Percentiles rank a stretch among this genome's conserved stretches.
Evolutionary conservation across 1,284 basidiomycete genomes (phyloP).

Genomic region (Puccinia sorghi): DNA sequence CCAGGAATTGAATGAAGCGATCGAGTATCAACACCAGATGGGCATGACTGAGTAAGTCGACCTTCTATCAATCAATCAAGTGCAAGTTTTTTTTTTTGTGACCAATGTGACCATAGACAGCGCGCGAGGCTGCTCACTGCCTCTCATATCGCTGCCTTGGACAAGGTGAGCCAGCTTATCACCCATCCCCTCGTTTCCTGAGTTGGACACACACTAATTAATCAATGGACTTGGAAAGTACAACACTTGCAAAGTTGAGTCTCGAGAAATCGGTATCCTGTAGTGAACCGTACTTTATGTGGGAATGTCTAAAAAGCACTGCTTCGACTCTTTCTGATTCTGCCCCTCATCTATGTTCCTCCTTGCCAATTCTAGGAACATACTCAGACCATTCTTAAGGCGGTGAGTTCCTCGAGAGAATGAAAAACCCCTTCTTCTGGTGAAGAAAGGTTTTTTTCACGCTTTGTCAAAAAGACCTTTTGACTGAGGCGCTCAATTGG

Average conservation of each 20-base stretch:
- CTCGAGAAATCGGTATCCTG: no score
- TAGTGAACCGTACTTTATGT: not conserved
- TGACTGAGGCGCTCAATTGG: no score
- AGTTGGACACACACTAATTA: not conserved
- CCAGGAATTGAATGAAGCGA: not conserved
- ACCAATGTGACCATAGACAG: not conserved
- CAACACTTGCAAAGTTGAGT: conserved; percentile 22
- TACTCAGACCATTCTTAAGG: conserved; percentile 21
- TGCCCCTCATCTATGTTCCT: no score
- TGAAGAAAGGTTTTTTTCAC: no score
- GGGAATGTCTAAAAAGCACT: not conserved
- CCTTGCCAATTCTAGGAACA: not conserved
- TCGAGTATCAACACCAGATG: not conserved
- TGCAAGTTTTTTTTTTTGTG: not conserved
- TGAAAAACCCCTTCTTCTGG: no score
- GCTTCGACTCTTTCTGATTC: not conserved
- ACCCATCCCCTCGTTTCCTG: not conserved
- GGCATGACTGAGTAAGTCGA: conserved; percentile 4
- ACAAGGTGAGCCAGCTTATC: conserved; percentile 1
- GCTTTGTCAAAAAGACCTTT: no score
- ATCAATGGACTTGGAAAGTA: not conserved
- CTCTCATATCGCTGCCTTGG: conserved; percentile 11
- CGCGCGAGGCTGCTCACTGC: conserved; percentile 4
- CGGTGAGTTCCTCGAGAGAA: no score
- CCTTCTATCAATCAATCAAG: not conserved